Conservation (phyloP, 1,284 basidiomycete species). For the Amylostereum areolatum region DNA sequence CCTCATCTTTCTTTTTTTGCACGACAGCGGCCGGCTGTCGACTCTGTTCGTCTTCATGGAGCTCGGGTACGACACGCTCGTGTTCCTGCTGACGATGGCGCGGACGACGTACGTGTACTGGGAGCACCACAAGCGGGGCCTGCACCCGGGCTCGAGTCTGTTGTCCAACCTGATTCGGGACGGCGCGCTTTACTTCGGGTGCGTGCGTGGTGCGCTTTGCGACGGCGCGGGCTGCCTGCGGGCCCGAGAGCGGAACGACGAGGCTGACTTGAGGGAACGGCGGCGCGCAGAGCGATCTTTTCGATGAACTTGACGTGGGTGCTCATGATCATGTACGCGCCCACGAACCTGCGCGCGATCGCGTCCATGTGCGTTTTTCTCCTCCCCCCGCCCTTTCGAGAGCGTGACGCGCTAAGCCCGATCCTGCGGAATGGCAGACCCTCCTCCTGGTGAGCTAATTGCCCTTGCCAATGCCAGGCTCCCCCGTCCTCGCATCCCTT, state of each 20-base stretch:
- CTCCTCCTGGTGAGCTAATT: slow-evolving; percentile 11
- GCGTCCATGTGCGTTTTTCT: slow-evolving; percentile 10
- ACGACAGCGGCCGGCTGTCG: slow-evolving; percentile 8
- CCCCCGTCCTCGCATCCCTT: not conserved
- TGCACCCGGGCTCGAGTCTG: not conserved
- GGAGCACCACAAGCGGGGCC: not conserved
- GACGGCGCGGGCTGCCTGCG: too few species aligned
- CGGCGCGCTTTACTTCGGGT: slow-evolving; percentile 13
- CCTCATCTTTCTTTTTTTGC: not conserved
- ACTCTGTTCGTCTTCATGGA: slow-evolving; percentile 14
- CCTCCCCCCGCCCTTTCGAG: not conserved
- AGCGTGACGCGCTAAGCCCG: not conserved
- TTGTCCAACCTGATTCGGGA: slow-evolving; percentile 10
- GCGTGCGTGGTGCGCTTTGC: not conserved
- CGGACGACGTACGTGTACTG: slow-evolving; percentile 14
- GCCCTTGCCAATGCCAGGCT: not conserved
- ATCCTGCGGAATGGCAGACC: slow-evolving; percentile 5
- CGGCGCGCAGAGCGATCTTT: slow-evolving; percentile 9
- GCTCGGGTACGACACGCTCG: slow-evolving; percentile 12
- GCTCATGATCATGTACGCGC: slow-evolving; percentile 14
- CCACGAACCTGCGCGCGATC: slow-evolving; percentile 13
- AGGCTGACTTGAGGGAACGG: too few species aligned
- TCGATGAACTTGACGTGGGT: slow-evolving; percentile 14
- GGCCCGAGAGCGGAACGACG: too few species aligned
- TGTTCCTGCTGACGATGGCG: slow-evolving; percentile 13